These are phyloP conservation scores for Trametes meyenii DNA, from an alignment of 768 basidiomycete species.

Conservation along the genomic window DNA sequence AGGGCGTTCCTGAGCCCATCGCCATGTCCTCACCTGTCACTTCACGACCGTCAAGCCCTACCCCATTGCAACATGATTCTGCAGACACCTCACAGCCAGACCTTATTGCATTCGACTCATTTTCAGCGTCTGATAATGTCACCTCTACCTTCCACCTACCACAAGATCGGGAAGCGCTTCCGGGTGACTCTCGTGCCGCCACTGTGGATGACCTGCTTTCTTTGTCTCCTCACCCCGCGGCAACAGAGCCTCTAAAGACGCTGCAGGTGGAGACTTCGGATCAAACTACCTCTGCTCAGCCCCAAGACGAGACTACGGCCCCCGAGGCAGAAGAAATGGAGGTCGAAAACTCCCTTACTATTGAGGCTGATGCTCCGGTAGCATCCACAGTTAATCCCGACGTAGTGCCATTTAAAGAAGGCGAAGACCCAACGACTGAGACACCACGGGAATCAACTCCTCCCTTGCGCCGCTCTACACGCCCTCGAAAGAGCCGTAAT, in stretches of 20 bases:
- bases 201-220: conserved; percentile 31
- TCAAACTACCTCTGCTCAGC: background rate
- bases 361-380: background rate
- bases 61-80: background rate
- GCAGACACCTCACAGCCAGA: conserved; percentile 31
- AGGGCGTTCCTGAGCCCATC: background rate
- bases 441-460: conserved; percentile 5
- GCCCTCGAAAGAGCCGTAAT: conserved; percentile 18
- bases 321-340: conserved; percentile 19
- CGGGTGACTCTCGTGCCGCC: background rate
- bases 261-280: background rate
- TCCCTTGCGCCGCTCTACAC: conserved; percentile 24
- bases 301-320: background rate
- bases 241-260: background rate
- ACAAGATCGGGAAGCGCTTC: background rate
- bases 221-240: conserved; percentile 24
- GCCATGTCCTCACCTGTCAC: background rate
- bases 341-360: conserved; percentile 10
- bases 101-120: conserved; percentile 48
- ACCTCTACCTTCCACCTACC: background rate
- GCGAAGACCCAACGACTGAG: background rate
- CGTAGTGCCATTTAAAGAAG: background rate
- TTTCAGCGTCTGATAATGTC: conserved; percentile 32
- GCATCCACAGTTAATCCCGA: background rate
- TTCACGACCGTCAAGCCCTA: background rate